Evolutionary conservation across 2,329 filamentous ascomycete genomes (phyloP).

Genomic region (Aureobasidium sp.): DNA sequence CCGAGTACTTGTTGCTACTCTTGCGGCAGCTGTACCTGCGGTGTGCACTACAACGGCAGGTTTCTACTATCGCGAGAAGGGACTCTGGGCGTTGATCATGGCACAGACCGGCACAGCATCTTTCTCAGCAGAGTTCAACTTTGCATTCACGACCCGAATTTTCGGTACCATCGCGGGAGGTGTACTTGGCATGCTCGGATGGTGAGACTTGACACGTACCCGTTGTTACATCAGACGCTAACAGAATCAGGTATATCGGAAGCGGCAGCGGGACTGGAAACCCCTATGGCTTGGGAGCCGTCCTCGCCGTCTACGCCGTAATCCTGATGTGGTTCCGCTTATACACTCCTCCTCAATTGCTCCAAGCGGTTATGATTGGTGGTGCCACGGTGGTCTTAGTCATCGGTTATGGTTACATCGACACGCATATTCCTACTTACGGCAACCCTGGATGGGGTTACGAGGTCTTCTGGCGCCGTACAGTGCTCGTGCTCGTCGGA

Average conservation of each 20-base stretch:
- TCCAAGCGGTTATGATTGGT: conserved; percentile 18
- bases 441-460: conserved; percentile 21
- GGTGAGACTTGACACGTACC: conserved; percentile 31
- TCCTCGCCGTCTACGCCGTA: conserved; percentile 37
- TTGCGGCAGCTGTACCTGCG: conserved; percentile 16
- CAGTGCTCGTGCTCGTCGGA: conserved; percentile 18
- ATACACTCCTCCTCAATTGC: conserved; percentile 28
- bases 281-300: conserved; percentile 55
- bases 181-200: conserved; percentile 51
- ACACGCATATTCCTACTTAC: conserved; percentile 18
- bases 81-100: conserved; percentile 60
- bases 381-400: conserved; percentile 15
- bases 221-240: neutral
- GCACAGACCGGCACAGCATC: conserved; percentile 54
- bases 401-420: conserved; percentile 21
- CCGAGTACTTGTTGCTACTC: conserved; percentile 13
- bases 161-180: conserved; percentile 55
- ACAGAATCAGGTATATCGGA: conserved; percentile 45
- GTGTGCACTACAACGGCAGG: conserved; percentile 33
- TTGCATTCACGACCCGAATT: conserved; percentile 47
- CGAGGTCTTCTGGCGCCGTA: conserved; percentile 22
- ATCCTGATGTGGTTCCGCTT: conserved; percentile 42
- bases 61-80: conserved; percentile 51
- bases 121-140: conserved; percentile 59
- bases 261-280: conserved; percentile 55